These are phyloP conservation scores for Fragilariopsis cylindrus DNA, from an alignment of 108 stramenopile genomes.

Conservation along the genomic window DNA sequence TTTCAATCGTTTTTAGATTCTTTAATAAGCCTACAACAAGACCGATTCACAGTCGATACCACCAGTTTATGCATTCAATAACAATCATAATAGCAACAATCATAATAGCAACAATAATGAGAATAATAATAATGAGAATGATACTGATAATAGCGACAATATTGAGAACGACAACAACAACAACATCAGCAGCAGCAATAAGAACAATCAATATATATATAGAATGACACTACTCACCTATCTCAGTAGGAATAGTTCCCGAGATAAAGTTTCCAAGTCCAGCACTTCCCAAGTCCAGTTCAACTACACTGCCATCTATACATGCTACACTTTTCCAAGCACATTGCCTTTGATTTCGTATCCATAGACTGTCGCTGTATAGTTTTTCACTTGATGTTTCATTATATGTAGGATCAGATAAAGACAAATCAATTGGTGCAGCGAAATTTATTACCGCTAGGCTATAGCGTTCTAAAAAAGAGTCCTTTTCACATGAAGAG, in stretches of 20 bases:
- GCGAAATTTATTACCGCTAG: background rate
- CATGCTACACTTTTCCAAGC: background rate
- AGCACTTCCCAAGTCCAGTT: background rate
- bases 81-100: too few relatives aligned
- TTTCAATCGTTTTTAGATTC: background rate
- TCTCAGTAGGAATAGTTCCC: constrained; percentile 12
- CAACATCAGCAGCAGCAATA: too few relatives aligned
- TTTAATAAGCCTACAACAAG: background rate
- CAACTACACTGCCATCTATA: background rate
- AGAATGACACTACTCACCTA: background rate
- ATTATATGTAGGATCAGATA: too few relatives aligned
- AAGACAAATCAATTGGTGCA: background rate
- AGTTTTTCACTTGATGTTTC: background rate
- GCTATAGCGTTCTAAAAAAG: constrained; percentile 7
- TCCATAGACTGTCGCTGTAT: background rate
- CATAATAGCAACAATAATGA: too few relatives aligned
- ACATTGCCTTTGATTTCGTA: background rate
- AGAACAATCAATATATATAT: background rate
- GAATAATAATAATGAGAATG: too few relatives aligned
- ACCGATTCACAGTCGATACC: too few relatives aligned
- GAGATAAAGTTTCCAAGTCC: background rate
- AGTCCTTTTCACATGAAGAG: background rate
- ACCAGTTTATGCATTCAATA: too few relatives aligned
- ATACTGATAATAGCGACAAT: too few relatives aligned
- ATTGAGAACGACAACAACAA: too few relatives aligned